A percentile compares a stretch with the other conserved stretches of the same genome.
phyloP scores from a whole-genome alignment of 179 eudicot genomes.

The Beta corolliflora region DNA sequence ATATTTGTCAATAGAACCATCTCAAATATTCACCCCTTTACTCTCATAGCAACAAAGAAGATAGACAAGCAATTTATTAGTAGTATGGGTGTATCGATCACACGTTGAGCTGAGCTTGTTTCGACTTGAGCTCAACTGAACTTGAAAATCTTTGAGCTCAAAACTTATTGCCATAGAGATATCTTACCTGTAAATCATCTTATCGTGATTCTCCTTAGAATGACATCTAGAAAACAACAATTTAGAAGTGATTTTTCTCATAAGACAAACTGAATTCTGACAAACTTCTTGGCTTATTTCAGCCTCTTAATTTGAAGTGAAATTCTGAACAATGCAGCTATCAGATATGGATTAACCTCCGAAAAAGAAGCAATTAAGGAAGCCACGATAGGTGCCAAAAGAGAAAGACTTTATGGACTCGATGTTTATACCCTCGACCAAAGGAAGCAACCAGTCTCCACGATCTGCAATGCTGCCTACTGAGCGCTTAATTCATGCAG shows the following conservation, averaged over 20 bases:
- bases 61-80: too few relatives aligned
- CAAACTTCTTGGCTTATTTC: not conserved
- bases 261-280: not conserved
- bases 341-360: not conserved
- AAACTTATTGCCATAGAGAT: too few relatives aligned
- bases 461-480: constrained; percentile 11
- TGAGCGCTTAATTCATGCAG: constrained; percentile 23
- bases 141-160: too few relatives aligned
- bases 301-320: not conserved
- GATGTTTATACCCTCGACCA: not conserved
- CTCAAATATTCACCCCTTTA: too few relatives aligned
- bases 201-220: not conserved
- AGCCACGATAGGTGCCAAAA: constrained; percentile 1
- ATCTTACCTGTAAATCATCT: not conserved
- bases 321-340: not conserved
- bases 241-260: not conserved
- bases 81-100: not conserved
- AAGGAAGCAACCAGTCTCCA: not conserved
- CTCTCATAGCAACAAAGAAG: too few relatives aligned
- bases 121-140: too few relatives aligned
- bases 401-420: constrained; percentile 13
- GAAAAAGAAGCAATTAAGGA: not conserved
- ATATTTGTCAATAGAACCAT: too few relatives aligned
- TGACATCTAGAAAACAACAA: not conserved
- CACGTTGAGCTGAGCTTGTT: too few relatives aligned